These are phyloP conservation scores for Ceraceosorus guamensis DNA, from an alignment of 1,284 basidiomycete genomes.

Conservation along the genomic window DNA sequence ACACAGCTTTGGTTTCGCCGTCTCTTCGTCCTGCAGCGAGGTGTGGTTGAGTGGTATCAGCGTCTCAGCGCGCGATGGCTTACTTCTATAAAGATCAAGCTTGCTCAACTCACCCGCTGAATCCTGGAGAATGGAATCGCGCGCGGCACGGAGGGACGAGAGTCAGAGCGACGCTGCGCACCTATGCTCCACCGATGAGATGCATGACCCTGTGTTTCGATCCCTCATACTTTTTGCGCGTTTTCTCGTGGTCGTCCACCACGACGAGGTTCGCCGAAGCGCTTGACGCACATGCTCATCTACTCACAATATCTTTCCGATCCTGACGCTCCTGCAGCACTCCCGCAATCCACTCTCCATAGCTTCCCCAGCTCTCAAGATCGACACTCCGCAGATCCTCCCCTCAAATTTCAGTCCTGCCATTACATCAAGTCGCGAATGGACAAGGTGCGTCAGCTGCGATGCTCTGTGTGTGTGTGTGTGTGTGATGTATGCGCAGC, in stretches of 20 bases:
- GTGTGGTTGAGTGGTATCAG: background rate
- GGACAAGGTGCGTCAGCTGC: no score
- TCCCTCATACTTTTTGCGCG: no score
- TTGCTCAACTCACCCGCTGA: slow-evolving; percentile 61
- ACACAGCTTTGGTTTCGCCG: slow-evolving; percentile 43
- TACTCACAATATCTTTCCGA: slow-evolving; percentile 51
- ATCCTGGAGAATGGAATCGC: slow-evolving; percentile 54
- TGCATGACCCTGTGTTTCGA: no score
- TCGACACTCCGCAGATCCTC: slow-evolving; percentile 38
- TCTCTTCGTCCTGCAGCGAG: slow-evolving; percentile 36
- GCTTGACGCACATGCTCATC: no score
- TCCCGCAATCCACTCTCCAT: slow-evolving; percentile 70
- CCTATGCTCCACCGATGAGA: no score
- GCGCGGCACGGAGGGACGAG: background rate
- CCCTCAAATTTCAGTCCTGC: slow-evolving; percentile 26
- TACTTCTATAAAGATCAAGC: background rate
- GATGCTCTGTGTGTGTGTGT: no score
- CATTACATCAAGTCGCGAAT: no score
- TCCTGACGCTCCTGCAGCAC: slow-evolving; percentile 59
- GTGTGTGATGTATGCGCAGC: no score
- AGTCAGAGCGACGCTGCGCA: background rate
- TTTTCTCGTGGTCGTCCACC: background rate
- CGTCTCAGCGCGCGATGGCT: background rate
- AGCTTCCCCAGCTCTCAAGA: slow-evolving; percentile 51
- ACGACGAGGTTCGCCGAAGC: background rate